Evolutionary conservation across 192 early-diverging fungal genomes (phyloP), one percentile per base, ranked within the genome.

Genomic region (Glomus cerebriforme): DNA sequence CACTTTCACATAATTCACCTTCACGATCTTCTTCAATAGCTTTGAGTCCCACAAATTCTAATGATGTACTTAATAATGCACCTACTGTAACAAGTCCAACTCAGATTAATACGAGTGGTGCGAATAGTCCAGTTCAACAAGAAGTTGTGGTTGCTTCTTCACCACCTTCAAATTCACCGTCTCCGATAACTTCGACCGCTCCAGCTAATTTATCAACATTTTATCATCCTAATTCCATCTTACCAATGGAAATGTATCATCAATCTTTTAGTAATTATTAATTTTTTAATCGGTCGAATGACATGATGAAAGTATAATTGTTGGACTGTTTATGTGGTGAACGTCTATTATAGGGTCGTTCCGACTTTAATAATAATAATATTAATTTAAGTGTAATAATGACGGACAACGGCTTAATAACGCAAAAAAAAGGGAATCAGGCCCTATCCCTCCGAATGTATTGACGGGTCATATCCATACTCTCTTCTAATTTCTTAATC

Each of bases 171-270:
- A 66, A 27, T 32, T 19, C 64, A 31, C 32, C 64, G 32, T 66
- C 64, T 13, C 31, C 64, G 2, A 32, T 32, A 17, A 12, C 60
- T 27, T 32, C 31, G 64, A 32, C 64, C 15, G 31, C 29, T 32
- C 17, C 64, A 31, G 32, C 39, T 12, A 43, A 12, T 43, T 43
- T 66, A 29, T 31, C 64, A 66, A 66, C 27, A 17, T 66, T 7
- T 35, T 66, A 66, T 31, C 29, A 34, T 32, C 12, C 59, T 10
- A 66, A 66, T 66, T 32, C 29, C 3, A 66, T 66, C 5, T 12
- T 66, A 31, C 64, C 64, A 32, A 19, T 66, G 31, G 64, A 66
- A 17, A 66, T 66, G 8, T 66, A 66, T 65, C 26, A 31, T 65
- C 63, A 34, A 13, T 17, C 27, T 65, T 60, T 24, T 63, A 29